Conservation (phyloP, 768 basidiomycete species). For the Daedaleopsis sinensis region DNA sequence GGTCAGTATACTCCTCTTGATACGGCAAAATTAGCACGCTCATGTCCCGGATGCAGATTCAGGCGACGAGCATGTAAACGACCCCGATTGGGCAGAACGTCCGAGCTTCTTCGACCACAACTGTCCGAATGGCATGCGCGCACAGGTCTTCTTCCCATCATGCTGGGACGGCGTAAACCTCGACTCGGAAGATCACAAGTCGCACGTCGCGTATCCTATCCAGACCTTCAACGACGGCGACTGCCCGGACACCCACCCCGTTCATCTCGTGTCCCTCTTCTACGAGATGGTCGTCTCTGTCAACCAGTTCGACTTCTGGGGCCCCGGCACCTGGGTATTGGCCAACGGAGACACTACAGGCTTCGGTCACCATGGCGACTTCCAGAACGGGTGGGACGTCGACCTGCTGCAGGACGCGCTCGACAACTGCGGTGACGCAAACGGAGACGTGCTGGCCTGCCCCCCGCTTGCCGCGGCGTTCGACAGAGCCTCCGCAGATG, state of each 20-base stretch:
- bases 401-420: conserved; percentile 25
- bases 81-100: conserved; percentile 28
- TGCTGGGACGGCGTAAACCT: conserved; percentile 45
- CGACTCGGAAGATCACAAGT: conserved; percentile 41
- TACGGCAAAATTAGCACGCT: neutral
- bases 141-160: conserved; percentile 35
- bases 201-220: conserved; percentile 40
- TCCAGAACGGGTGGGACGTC: conserved; percentile 27
- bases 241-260: conserved; percentile 28
- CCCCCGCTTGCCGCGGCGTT: conserved; percentile 23
- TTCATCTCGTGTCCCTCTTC: conserved; percentile 30
- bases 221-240: conserved; percentile 26
- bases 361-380: conserved; percentile 29
- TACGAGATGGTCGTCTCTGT: conserved; percentile 25
- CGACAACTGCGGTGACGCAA: conserved; percentile 28
- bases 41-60: conserved; percentile 17
- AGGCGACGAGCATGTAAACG: conserved; percentile 20
- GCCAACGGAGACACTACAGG: conserved; percentile 29
- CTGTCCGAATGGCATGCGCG: conserved; percentile 30
- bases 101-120: conserved; percentile 16
- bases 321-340: conserved; percentile 24
- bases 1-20: neutral
- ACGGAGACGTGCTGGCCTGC: conserved; percentile 28
- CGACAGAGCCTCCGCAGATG: conserved; percentile 20
- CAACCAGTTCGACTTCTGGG: conserved; percentile 20